These are phyloP conservation scores for Trypanosoma melophagium DNA, from an alignment of 208 protist species.

Conservation along the genomic window DNA sequence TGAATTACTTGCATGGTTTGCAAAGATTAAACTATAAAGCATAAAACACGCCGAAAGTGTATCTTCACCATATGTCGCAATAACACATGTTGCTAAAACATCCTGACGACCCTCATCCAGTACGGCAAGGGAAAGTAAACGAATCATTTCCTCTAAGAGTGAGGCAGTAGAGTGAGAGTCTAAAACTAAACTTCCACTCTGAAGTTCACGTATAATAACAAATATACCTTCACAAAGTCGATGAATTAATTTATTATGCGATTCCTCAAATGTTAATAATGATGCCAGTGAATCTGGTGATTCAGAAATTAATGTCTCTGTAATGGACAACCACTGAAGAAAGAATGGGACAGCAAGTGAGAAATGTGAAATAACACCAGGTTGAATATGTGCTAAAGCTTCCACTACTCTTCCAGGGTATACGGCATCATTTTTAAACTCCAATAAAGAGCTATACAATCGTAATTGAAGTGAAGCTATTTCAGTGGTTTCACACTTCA, in stretches of 20 bases:
- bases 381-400: constrained; percentile 11
- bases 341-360: constrained; percentile 19
- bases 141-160: constrained; percentile 13
- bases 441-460: constrained; percentile 11
- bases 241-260: constrained; percentile 14
- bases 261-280: constrained; percentile 4
- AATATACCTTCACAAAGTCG: constrained; percentile 27
- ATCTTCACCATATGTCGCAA: constrained; percentile 17
- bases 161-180: background rate
- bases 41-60: constrained; percentile 28
- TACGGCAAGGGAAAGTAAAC: constrained; percentile 20
- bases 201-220: constrained; percentile 25
- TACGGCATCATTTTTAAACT: background rate
- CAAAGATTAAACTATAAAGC: constrained; percentile 27
- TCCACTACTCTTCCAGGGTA: background rate
- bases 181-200: constrained; percentile 28
- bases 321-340: constrained; percentile 21
- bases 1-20: constrained; percentile 1
- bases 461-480: constrained; percentile 21
- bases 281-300: background rate
- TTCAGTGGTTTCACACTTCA: constrained; percentile 6
- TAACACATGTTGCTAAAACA: constrained; percentile 26
- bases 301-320: background rate
- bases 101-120: constrained; percentile 6
- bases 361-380: constrained; percentile 13